A percentile compares a stretch with the other conserved stretches of the same genome.
Conservation (phyloP, 371 early-diverging fungal species). For the Parasitella parasitica region DNA sequence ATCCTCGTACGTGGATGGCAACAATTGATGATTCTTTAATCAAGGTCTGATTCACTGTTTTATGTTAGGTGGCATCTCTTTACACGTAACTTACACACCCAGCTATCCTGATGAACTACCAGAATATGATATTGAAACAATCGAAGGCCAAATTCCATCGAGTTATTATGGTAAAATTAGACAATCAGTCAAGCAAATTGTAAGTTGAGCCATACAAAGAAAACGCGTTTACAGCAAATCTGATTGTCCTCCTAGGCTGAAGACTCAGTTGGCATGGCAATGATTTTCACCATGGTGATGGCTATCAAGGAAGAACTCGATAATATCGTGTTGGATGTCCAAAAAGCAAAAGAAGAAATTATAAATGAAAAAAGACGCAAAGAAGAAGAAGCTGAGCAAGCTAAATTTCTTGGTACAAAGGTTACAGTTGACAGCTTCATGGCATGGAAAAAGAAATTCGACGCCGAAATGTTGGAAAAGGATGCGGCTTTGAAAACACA, state of each 20-base stretch:
- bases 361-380: slow-evolving; percentile 60
- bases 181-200: slow-evolving; percentile 45
- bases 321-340: slow-evolving; percentile 56
- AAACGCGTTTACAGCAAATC: not conserved
- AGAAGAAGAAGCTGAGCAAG: slow-evolving; percentile 81
- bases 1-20: slow-evolving; percentile 40
- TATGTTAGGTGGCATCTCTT: slow-evolving; percentile 45
- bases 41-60: not conserved
- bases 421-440: slow-evolving; percentile 80
- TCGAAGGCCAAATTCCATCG: slow-evolving; percentile 48
- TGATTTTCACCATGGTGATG: slow-evolving; percentile 87
- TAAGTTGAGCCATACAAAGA: slow-evolving; percentile 22
- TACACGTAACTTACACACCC: slow-evolving; percentile 79
- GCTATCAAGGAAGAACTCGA: slow-evolving; percentile 74
- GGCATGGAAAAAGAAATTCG: slow-evolving; percentile 80
- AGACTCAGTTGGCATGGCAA: slow-evolving; percentile 88
- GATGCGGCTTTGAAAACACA: slow-evolving; percentile 54
- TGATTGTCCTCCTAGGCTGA: slow-evolving; percentile 54
- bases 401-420: slow-evolving; percentile 80
- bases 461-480: slow-evolving; percentile 67
- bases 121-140: slow-evolving; percentile 58
- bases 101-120: slow-evolving; percentile 89
- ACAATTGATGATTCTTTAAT: not conserved
- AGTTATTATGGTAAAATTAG: slow-evolving; percentile 50
- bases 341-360: slow-evolving; percentile 50